Percentiles rank a stretch among this genome's conserved stretches.
These are phyloP conservation scores for Setomelanomma holmii DNA, from an alignment of 2,329 filamentous ascomycete genomes.

Conservation along the genomic window DNA sequence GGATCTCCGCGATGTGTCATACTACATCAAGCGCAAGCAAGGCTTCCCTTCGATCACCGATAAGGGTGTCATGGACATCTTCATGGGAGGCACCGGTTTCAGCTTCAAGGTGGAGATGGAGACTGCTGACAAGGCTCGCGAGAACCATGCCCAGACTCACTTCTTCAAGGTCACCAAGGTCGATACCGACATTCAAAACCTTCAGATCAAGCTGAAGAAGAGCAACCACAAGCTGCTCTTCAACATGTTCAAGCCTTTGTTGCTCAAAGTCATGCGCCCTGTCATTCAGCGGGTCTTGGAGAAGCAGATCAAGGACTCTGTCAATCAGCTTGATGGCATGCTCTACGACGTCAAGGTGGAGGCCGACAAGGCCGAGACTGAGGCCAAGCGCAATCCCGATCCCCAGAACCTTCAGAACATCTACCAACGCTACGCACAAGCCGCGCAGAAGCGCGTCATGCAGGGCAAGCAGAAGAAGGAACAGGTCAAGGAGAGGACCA, in stretches of 20 bases:
- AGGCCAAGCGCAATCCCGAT: constrained; percentile 67
- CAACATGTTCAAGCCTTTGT: constrained; percentile 81
- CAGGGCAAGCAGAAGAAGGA: constrained; percentile 81
- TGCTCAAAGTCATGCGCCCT: constrained; percentile 83
- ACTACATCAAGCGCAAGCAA: constrained; percentile 93
- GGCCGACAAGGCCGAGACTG: constrained; percentile 73
- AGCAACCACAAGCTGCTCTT: constrained; percentile 96
- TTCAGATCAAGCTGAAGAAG: constrained; percentile 90
- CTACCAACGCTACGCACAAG: constrained; percentile 82
- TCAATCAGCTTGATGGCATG: constrained; percentile 75
- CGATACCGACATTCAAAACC: constrained; percentile 78
- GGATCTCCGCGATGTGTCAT: constrained; percentile 80
- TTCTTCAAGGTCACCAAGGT: constrained; percentile 97
- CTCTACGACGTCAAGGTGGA: constrained; percentile 82
- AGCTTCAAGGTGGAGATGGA: constrained; percentile 91
- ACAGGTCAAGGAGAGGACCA: constrained; percentile 53
- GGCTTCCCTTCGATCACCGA: constrained; percentile 91
- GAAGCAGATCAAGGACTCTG: constrained; percentile 85
- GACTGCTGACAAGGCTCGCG: constrained; percentile 68
- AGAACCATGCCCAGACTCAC: constrained; percentile 70
- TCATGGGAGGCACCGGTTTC: constrained; percentile 85
- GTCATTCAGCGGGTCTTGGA: constrained; percentile 86
- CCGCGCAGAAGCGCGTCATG: constrained; percentile 74
- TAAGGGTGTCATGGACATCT: constrained; percentile 85
- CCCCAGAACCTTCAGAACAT: constrained; percentile 80